These are phyloP conservation scores for Helianthus annuus DNA, from an alignment of 129 eudicot species.

Conservation along the genomic window HanXRQr2.0-SUNRISE NC_035446.2:77086159-77086658, in stretches of 20 bases:
- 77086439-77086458: background rate
- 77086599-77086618: constrained; percentile 1
- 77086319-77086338: background rate
- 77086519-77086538: background rate
- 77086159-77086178: constrained; percentile 1
- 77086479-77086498: background rate
- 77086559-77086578: background rate
- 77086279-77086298: background rate
- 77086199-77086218: background rate
- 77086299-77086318: background rate
- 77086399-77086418: background rate
- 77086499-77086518: constrained; percentile 14
- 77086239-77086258: background rate
- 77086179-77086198: background rate
- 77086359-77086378: background rate
- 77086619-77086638: background rate
- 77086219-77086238: background rate
- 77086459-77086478: background rate
- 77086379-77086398: background rate
- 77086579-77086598: background rate
- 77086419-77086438: background rate
- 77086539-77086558: background rate
- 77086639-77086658: background rate
- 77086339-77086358: background rate
- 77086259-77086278: background rate